Percentiles rank a stretch among this genome's conserved stretches.
Evolutionary conservation across 495 filamentous ascomycete species (phyloP).

Genomic region (Aspergillus steynii): DNA sequence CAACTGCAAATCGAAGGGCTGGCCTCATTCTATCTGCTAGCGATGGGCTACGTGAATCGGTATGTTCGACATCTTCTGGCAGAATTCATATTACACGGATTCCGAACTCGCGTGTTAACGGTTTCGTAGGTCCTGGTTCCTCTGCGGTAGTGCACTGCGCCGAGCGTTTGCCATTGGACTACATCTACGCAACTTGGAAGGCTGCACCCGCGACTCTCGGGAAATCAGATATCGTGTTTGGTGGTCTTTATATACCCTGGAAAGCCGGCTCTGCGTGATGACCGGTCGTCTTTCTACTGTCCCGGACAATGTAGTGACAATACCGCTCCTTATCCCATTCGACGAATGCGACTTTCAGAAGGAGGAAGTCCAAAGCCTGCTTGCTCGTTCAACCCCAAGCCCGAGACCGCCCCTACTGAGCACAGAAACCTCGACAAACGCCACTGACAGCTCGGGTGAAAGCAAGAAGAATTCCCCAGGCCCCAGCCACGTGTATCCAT

Average conservation of each 20-base stretch:
- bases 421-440: slow-evolving; percentile 13
- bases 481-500: slow-evolving; percentile 33
- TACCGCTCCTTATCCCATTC: slow-evolving; percentile 54
- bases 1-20: slow-evolving; percentile 61
- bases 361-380: slow-evolving; percentile 35
- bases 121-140: slow-evolving; percentile 57
- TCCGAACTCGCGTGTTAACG: slow-evolving; percentile 10
- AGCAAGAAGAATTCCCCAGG: slow-evolving; percentile 12
- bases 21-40: slow-evolving; percentile 58
- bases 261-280: slow-evolving; percentile 57
- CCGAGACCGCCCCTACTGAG: slow-evolving; percentile 24
- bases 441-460: neutral
- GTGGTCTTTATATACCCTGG: slow-evolving; percentile 61
- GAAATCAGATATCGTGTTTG: slow-evolving; percentile 60
- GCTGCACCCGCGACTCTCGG: slow-evolving; percentile 48
- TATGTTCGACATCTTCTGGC: slow-evolving; percentile 28
- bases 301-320: slow-evolving; percentile 52
- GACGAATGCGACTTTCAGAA: slow-evolving; percentile 49
- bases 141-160: slow-evolving; percentile 58
- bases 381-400: slow-evolving; percentile 28
- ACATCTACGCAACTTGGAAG: slow-evolving; percentile 56
- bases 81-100: neutral
- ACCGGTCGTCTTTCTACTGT: slow-evolving; percentile 63
- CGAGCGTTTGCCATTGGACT: slow-evolving; percentile 60
- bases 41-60: slow-evolving; percentile 61